Conservation (phyloP, 371 early-diverging fungal species). For the Mortierella sp. region DNA sequence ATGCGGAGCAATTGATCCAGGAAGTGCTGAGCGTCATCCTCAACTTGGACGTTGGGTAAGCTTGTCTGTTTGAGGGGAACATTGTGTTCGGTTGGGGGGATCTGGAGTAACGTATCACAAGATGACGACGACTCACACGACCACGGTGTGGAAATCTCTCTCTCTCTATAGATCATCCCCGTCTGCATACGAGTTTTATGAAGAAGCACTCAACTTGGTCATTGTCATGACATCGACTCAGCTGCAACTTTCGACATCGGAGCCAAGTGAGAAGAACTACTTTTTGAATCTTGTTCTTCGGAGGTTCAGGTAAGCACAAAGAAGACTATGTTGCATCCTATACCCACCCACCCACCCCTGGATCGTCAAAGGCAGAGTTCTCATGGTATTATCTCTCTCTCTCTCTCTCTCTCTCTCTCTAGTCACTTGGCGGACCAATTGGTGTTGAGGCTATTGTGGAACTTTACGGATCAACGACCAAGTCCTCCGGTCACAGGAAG, state of each 20-base stretch:
- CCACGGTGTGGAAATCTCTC: no score
- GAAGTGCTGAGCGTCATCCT: slow-evolving; percentile 66
- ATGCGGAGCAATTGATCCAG: slow-evolving; percentile 71
- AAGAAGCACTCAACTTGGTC: slow-evolving; percentile 71
- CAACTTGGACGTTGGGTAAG: slow-evolving; percentile 72
- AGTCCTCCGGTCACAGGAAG: slow-evolving; percentile 69
- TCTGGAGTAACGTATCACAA: no score
- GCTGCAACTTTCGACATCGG: slow-evolving; percentile 58
- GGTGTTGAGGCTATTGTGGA: slow-evolving; percentile 66
- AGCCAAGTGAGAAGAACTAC: slow-evolving; percentile 61
- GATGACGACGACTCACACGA: no score
- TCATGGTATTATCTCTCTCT: not conserved
- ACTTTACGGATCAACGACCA: slow-evolving; percentile 69
- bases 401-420: not conserved
- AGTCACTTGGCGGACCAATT: slow-evolving; percentile 69
- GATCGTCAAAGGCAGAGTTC: no score
- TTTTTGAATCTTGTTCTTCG: slow-evolving; percentile 70
- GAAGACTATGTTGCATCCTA: no score
- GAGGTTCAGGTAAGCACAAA: slow-evolving; percentile 60
- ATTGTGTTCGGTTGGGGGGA: no score
- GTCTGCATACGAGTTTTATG: slow-evolving; percentile 76
- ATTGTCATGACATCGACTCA: slow-evolving; percentile 75
- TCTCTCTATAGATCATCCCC: slow-evolving; percentile 57
- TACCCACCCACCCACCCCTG: no score
- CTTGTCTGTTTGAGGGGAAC: not conserved